These are phyloP conservation scores for Lasiodiplodia hormozganensis DNA, from an alignment of 2,329 filamentous ascomycete species.

Conservation along the genomic window DNA sequence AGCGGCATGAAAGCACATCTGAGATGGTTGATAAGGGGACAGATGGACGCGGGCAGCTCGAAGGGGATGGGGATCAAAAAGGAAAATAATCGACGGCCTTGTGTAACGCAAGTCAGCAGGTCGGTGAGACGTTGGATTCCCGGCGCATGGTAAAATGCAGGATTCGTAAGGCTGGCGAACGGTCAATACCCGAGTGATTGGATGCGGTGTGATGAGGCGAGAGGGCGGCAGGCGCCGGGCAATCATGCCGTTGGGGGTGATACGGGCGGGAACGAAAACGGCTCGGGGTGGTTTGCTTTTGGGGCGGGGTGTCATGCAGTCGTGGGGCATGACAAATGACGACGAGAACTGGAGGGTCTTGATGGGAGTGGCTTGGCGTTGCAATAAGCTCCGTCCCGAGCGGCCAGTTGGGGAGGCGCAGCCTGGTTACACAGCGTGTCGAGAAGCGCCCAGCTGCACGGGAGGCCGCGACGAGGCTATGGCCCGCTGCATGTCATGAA, in stretches of 20 bases:
- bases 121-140: slow-evolving; percentile 12
- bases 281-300: slow-evolving; percentile 18
- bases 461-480: slow-evolving; percentile 18
- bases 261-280: slow-evolving; percentile 11
- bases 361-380: neutral
- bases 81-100: neutral
- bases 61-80: neutral
- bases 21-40: neutral
- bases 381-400: slow-evolving; percentile 21
- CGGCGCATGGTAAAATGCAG: slow-evolving; percentile 18
- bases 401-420: slow-evolving; percentile 16
- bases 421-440: slow-evolving; percentile 12
- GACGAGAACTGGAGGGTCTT: neutral
- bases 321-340: slow-evolving; percentile 13
- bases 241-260: slow-evolving; percentile 10
- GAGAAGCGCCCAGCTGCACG: slow-evolving; percentile 27
- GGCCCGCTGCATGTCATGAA: slow-evolving; percentile 27
- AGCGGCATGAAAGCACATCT: too few relatives aligned
- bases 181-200: neutral
- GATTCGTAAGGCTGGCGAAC: slow-evolving; percentile 8
- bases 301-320: slow-evolving; percentile 12
- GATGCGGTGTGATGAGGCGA: slow-evolving; percentile 12
- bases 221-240: slow-evolving; percentile 13
- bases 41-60: neutral
- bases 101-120: slow-evolving; percentile 2